phyloP scores from a whole-genome alignment of 257 asterid species.

The Plectranthus barbatus region DNA sequence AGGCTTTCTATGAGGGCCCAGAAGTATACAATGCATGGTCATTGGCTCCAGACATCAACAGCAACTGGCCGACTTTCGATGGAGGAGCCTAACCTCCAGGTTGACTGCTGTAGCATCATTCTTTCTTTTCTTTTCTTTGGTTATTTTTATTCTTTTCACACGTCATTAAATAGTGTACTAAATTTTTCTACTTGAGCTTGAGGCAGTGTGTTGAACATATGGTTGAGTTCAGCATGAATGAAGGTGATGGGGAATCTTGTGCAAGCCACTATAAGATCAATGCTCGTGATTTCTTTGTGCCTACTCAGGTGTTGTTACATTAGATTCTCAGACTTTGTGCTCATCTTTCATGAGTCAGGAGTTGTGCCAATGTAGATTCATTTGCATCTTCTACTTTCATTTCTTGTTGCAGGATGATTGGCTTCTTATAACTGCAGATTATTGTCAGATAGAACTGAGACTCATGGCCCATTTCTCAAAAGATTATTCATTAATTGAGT shows the following conservation, averaged over 20 bases:
- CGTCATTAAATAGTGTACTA: neutral
- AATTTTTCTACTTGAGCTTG: slow-evolving; percentile 6
- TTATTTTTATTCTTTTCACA: neutral
- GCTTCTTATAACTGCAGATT: slow-evolving; percentile 87
- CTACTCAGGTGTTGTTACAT: slow-evolving; percentile 70
- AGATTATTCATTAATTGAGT: slow-evolving; percentile 62
- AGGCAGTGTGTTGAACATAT: slow-evolving; percentile 80
- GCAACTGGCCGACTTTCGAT: slow-evolving; percentile 94
- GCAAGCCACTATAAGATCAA: slow-evolving; percentile 45
- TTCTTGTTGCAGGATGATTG: slow-evolving; percentile 73
- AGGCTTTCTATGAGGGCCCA: slow-evolving; percentile 75
- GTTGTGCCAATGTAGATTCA: neutral
- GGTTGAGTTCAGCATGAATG: slow-evolving; percentile 67
- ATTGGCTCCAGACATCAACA: slow-evolving; percentile 97
- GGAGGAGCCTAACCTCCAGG: slow-evolving; percentile 99
- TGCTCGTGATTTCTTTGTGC: slow-evolving; percentile 80
- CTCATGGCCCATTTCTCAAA: slow-evolving; percentile 96
- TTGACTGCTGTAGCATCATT: slow-evolving; percentile 14
- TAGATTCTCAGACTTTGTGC: slow-evolving; percentile 4
- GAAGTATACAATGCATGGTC: slow-evolving; percentile 87
- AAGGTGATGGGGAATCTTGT: slow-evolving; percentile 32
- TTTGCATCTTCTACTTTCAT: slow-evolving; percentile 16
- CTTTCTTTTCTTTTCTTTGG: neutral
- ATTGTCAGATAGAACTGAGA: slow-evolving; percentile 93
- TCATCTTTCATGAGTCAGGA: slow-evolving; percentile 5